Conservation (phyloP, 1,139 yeast genomes). For the Magnusiomyces suaveolens region DNA sequence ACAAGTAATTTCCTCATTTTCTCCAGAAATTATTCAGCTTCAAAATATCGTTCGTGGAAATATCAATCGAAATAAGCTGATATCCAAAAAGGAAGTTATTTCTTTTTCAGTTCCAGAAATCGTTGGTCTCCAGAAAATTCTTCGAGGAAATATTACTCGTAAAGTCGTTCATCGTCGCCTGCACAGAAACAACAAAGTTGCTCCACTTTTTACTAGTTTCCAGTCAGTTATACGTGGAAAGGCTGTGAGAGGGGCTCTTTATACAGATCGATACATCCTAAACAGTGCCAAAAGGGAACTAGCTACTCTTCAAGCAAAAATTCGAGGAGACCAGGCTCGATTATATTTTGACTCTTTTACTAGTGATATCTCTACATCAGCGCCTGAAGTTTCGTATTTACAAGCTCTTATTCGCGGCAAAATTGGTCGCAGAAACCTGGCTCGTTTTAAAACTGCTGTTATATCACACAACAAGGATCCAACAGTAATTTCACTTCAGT, state of each 20-base stretch:
- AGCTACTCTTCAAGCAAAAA: conserved; percentile 24
- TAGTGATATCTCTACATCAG: neutral
- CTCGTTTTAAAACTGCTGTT: neutral
- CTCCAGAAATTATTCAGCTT: conserved; percentile 11
- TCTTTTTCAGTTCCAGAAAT: conserved; percentile 10
- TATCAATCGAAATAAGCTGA: conserved; percentile 42
- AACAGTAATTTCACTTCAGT: conserved; percentile 22
- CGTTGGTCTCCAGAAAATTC: conserved; percentile 35
- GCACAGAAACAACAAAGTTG: neutral
- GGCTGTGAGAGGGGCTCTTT: conserved; percentile 14
- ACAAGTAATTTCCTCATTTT: conserved; percentile 17
- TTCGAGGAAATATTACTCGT: conserved; percentile 32
- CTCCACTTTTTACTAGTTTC: neutral
- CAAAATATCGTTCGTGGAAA: conserved; percentile 46
- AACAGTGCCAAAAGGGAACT: conserved; percentile 12
- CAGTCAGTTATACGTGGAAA: conserved; percentile 39
- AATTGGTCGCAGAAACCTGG: conserved; percentile 1
- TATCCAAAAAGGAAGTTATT: neutral
- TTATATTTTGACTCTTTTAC: neutral
- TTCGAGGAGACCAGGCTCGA: conserved; percentile 20
- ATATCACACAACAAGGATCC: neutral
- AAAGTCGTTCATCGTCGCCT: conserved; percentile 1
- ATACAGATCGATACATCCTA: conserved; percentile 18
- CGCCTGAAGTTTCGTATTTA: neutral
- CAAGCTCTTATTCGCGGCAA: conserved; percentile 28